A percentile compares a stretch with the other conserved stretches of the same genome.
Evolutionary conservation across 2,329 filamentous ascomycete genomes (phyloP).

Genomic region (Aspergillus fischeri): DNA sequence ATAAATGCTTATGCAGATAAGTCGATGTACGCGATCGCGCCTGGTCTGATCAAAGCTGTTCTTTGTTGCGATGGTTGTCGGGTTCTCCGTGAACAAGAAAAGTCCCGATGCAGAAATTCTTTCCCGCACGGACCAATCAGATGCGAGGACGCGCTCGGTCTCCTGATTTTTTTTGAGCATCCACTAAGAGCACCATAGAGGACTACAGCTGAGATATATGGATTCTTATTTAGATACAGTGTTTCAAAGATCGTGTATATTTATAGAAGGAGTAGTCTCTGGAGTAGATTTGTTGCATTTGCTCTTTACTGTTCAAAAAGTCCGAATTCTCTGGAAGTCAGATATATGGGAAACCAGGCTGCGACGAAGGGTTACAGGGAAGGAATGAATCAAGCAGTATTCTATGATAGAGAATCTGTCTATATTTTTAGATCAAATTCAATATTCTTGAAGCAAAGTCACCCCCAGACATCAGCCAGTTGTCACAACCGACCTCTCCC

Average conservation of each 20-base stretch:
- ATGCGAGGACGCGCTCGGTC: slow-evolving; percentile 5
- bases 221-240: not conserved
- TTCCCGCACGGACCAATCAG: slow-evolving; percentile 33
- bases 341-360: not conserved
- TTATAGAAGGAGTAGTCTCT: not conserved
- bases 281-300: not conserved
- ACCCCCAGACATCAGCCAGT: not conserved
- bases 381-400: not conserved
- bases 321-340: too few species aligned
- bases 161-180: not conserved
- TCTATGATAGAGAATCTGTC: not conserved
- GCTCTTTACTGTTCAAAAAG: not conserved
- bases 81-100: slow-evolving; percentile 23
- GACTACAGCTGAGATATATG: not conserved
- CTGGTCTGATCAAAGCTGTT: not conserved
- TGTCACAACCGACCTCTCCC: not conserved
- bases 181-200: not conserved
- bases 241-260: not conserved
- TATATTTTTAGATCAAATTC: not conserved
- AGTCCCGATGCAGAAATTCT: slow-evolving; percentile 19
- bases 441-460: not conserved
- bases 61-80: slow-evolving; percentile 7
- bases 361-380: too few species aligned
- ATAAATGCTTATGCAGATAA: slow-evolving; percentile 7
- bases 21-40: not conserved